Conservation (phyloP, 2,329 filamentous ascomycete species). For the Fusarium avenaceum region DNA sequence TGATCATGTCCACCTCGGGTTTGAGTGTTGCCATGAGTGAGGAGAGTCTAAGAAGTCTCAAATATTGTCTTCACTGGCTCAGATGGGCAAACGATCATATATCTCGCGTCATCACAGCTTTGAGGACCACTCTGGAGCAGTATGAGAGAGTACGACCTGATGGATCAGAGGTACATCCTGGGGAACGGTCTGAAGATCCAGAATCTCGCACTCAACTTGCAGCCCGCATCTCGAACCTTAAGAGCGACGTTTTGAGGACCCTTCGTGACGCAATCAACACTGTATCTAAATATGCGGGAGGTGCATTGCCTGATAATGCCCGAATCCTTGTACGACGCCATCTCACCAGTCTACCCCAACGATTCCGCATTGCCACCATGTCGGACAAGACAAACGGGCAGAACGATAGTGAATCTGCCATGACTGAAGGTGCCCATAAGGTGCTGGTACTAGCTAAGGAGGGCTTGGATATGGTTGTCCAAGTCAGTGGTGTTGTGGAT, state of each 20-base stretch:
- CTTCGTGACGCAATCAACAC: conserved; percentile 85
- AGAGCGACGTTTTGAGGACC: conserved; percentile 79
- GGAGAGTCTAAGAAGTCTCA: conserved; percentile 85
- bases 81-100: conserved; percentile 86
- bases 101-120: conserved; percentile 77
- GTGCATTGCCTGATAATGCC: conserved; percentile 90
- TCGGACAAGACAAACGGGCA: conserved; percentile 49
- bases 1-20: conserved; percentile 92
- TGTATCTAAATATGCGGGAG: conserved; percentile 91
- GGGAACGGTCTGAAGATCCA: conserved; percentile 8
- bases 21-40: conserved; percentile 93
- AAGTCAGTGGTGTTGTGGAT: conserved; percentile 89
- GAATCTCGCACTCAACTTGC: conserved; percentile 61
- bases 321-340: conserved; percentile 85
- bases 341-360: conserved; percentile 84
- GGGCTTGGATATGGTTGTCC: conserved; percentile 92
- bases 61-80: conserved; percentile 85
- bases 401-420: conserved; percentile 55
- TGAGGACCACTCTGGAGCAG: conserved; percentile 83
- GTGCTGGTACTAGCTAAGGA: conserved; percentile 90
- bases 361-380: conserved; percentile 81
- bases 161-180: conserved; percentile 22
- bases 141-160: conserved; percentile 70
- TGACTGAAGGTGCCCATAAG: conserved; percentile 74
- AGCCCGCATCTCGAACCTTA: conserved; percentile 75